Base-by-base conservation (phyloP, 768 basidiomycete genomes). In the Gautieria morchelliformis region DNA sequence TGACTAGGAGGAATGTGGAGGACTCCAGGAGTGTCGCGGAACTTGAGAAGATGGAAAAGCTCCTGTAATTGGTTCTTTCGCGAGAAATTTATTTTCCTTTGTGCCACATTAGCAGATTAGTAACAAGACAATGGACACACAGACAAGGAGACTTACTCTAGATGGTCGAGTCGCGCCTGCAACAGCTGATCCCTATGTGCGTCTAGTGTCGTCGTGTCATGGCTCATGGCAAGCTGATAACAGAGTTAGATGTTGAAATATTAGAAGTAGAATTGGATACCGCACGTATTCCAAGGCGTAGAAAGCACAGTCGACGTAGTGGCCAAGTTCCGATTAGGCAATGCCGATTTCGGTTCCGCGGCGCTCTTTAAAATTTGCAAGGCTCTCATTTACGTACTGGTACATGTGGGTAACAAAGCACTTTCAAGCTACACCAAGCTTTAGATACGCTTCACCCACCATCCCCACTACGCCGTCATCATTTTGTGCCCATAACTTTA, bases 401-500 rank as follows among this genome's bases (percentile, higher is more conserved):
- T n/a, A n/a, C n/a, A n/a, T n/a, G n/a, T n/a, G n/a, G n/a, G n/a
- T 19, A 22, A 44, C n/a, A 44, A 20, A 39, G 22, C 14, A 37
- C 35, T 37, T 10, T 9, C 20, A 39, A 53, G 14, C 22, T 30
- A 24, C 52, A 27, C 11, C 3, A 39, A 39, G 24, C 12, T 54
- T 48, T 48, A 71, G n/a, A 54, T 63, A 57, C 24, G 82, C 71
- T 12, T 56, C 72, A 6, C 82, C 85, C 22, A 78, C 79, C 89
- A 89, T 90, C 2, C 86, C 85, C 3, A 85, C 78, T 19, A 78
- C 71, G 9, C 79, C 82, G 40, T 76, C 72, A 42, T 77, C 74
- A 56, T 81, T 81, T 35, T 73, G 69, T 55, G 84, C 84, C 81
- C 83, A 85, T 69, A 22, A 77, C 66, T 45, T 70, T 63, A 58